A percentile compares a stretch with the other conserved stretches of the same genome.
Evolutionary conservation across 2,329 filamentous ascomycete genomes (phyloP).

Genomic region (Albophoma yamanashiensis): DNA sequence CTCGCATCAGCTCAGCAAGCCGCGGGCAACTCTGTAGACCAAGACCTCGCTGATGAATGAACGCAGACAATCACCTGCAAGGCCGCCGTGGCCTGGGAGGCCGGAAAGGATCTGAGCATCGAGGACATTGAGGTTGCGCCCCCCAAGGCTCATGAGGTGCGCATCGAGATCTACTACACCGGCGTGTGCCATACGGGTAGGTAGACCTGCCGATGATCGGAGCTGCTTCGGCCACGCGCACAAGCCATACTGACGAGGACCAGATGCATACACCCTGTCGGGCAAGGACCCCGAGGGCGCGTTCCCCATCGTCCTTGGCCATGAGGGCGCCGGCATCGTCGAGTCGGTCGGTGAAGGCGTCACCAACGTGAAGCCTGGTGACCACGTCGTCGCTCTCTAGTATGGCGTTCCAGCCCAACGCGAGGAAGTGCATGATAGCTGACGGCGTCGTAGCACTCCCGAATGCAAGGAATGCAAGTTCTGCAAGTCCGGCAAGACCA

Average conservation of each 20-base stretch:
- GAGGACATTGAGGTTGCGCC: slow-evolving; percentile 90
- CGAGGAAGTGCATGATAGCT: slow-evolving; percentile 1
- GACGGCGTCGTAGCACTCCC: slow-evolving; percentile 56
- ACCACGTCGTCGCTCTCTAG: slow-evolving; percentile 86
- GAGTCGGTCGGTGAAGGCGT: slow-evolving; percentile 93
- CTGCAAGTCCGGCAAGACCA: slow-evolving; percentile 99
- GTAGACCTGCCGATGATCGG: slow-evolving; percentile 29
- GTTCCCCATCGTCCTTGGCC: slow-evolving; percentile 80
- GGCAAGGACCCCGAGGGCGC: slow-evolving; percentile 96
- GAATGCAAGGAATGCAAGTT: slow-evolving; percentile 99
- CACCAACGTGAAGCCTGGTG: slow-evolving; percentile 85
- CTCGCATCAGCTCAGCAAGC: neutral
- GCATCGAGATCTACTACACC: slow-evolving; percentile 94
- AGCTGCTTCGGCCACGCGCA: neutral
- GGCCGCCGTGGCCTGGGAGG: slow-evolving; percentile 96
- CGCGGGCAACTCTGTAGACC: neutral
- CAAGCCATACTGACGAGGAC: slow-evolving; percentile 1
- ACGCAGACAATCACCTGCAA: slow-evolving; percentile 88
- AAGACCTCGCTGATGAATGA: slow-evolving; percentile 8
- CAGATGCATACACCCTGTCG: slow-evolving; percentile 87
- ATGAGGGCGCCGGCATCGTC: slow-evolving; percentile 85
- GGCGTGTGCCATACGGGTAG: slow-evolving; percentile 98
- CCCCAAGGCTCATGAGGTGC: slow-evolving; percentile 86
- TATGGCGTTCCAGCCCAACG: slow-evolving; percentile 29
- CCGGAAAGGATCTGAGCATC: slow-evolving; percentile 76